phyloP scores from a whole-genome alignment of 1,284 basidiomycete species.

The Microbotryum saponariae region DNA sequence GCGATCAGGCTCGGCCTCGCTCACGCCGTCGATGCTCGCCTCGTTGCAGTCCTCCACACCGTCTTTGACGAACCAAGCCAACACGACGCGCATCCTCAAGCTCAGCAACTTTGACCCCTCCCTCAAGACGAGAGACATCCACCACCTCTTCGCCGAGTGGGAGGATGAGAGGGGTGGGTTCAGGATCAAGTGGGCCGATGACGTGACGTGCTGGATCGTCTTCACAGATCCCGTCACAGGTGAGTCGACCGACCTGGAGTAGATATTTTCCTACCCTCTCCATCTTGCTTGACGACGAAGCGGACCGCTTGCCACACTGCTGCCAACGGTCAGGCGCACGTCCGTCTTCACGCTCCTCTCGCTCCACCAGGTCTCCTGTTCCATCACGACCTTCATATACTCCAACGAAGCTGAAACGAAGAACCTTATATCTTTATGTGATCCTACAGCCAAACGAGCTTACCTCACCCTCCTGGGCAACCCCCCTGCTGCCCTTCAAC shows the following conservation, averaged over 20 bases:
- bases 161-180: conserved; percentile 81
- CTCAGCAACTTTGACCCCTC: conserved; percentile 86
- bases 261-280: no score
- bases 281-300: no score
- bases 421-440: not conserved
- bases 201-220: conserved; percentile 89
- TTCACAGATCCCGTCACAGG: conserved; percentile 58
- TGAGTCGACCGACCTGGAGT: conserved; percentile 35
- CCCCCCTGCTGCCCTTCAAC: conserved; percentile 63
- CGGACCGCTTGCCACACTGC: no score
- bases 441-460: conserved; percentile 70
- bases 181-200: conserved; percentile 98
- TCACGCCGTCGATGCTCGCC: no score
- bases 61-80: conserved; percentile 3
- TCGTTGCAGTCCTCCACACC: no score
- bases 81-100: conserved; percentile 75
- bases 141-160: conserved; percentile 81
- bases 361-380: no score
- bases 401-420: not conserved
- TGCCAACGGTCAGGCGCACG: no score
- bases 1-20: no score
- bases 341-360: no score
- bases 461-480: conserved; percentile 79
- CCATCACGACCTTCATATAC: no score
- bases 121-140: conserved; percentile 95